Base-by-base conservation (phyloP, 768 basidiomycete genomes). In the Amanita rubescens region DNA sequence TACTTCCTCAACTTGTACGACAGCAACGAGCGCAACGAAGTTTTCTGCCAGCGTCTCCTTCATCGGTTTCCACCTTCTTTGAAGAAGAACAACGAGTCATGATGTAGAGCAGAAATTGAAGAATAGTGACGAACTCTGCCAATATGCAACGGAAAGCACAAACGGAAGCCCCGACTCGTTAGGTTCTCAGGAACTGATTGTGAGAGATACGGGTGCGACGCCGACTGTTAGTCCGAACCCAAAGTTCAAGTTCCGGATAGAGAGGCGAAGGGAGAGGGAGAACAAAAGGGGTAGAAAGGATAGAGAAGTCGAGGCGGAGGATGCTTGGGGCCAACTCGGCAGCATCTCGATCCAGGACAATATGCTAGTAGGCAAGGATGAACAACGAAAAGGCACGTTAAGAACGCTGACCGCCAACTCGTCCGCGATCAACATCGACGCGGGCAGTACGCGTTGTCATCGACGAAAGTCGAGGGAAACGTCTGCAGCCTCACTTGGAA, bases 151-250 rank as follows among this genome's bases (percentile, higher is more conserved):
- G 34, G 54, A 9, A 45, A 42, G 55, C 32, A 32, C 14, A 49
- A 37, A 20, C 43, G 25, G 49, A 45, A 20, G 44, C 52, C 25
- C 55, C 50, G 24, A 55, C 43, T 17, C 60, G 62, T 42, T 9
- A 20, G 20, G 58, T 57, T 50, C 49, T 9, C 67, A 70, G 43
- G 70, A 73, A 38, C 66, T 75, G 32, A 73, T 77, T 55, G 72
- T 77, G 6, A 64, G 70, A 24, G 74, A 80, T 62, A 75, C 76
- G n/a, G 76, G 75, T 30, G 74, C 74, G 37, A 76, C 74, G 22
- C 76, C 71, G 8, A 73, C 68, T 14, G 70, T 77, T 69, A 75
- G 73, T 58, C 77, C 78, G 2, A 78, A 76, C 54, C 74, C 75
- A 22, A 71, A 67, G 32, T 80, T 75, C 12, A 24, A 19, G 37